Conservation (phyloP, 2,329 filamentous ascomycete species). For the Ascochyta rabiei region DNA sequence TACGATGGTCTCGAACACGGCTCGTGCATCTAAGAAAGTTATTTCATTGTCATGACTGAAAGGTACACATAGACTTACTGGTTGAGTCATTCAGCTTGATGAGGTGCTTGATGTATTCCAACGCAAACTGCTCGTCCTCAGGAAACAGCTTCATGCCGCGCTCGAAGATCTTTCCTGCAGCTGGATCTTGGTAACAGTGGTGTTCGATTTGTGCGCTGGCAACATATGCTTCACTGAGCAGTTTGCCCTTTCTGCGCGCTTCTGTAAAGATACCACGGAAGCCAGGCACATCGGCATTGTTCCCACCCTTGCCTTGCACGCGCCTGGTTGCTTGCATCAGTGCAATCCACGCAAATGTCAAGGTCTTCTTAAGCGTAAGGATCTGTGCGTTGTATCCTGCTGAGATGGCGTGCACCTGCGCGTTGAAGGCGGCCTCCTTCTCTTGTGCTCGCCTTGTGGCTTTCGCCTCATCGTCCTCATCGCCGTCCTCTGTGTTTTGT, state of each 20-base stretch:
- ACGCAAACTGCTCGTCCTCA: constrained; percentile 88
- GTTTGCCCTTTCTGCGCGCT: constrained; percentile 81
- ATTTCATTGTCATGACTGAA: constrained; percentile 2
- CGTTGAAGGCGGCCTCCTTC: constrained; percentile 60
- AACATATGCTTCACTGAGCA: constrained; percentile 94
- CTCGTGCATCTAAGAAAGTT: constrained; percentile 74
- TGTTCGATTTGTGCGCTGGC: constrained; percentile 92
- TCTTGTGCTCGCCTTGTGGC: constrained; percentile 44
- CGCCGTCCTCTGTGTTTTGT: constrained; percentile 52
- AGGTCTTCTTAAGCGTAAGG: constrained; percentile 77
- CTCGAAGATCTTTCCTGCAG: constrained; percentile 94
- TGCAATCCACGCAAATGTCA: constrained; percentile 94
- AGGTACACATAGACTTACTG: constrained; percentile 65
- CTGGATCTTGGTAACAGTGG: constrained; percentile 91
- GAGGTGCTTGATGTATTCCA: constrained; percentile 95
- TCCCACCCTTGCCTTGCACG: constrained; percentile 78
- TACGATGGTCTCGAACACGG: constrained; percentile 94
- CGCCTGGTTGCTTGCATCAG: constrained; percentile 93
- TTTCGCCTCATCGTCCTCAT: constrained; percentile 61
- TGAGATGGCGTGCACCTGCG: constrained; percentile 63
- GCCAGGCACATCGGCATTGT: constrained; percentile 67
- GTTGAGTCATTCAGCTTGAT: constrained; percentile 91
- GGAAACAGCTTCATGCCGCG: constrained; percentile 92
- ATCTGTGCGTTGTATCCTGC: constrained; percentile 75
- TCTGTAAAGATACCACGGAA: constrained; percentile 89